These are phyloP conservation scores for Russula dissimulans DNA, from an alignment of 768 basidiomycete species.

Conservation along the genomic window DNA sequence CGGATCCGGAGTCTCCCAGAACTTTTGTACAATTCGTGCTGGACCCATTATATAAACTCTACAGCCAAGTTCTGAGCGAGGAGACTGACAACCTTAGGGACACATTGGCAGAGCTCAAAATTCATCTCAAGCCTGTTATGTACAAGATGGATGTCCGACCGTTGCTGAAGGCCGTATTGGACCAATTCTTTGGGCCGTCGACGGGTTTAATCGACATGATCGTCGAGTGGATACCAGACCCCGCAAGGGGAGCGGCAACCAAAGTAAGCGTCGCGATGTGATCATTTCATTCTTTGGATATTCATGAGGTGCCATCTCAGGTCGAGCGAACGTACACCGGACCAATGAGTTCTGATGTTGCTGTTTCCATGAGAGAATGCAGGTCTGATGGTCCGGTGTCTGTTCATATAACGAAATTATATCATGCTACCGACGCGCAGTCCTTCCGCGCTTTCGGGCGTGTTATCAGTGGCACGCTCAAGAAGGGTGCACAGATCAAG, in stretches of 20 bases:
- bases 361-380: constrained; percentile 71
- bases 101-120: constrained; percentile 70
- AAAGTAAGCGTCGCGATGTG: constrained; percentile 39
- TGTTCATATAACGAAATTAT: constrained; percentile 89
- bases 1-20: constrained; percentile 69
- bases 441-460: constrained; percentile 95
- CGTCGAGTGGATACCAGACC: constrained; percentile 83
- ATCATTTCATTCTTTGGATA: background rate
- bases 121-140: constrained; percentile 83
- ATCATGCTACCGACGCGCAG: constrained; percentile 93
- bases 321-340: constrained; percentile 83
- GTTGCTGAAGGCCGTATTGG: constrained; percentile 82
- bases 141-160: constrained; percentile 99
- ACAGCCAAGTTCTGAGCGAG: constrained; percentile 89
- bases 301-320: constrained; percentile 29
- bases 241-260: constrained; percentile 42
- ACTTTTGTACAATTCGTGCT: constrained; percentile 95
- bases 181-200: constrained; percentile 91
- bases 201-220: constrained; percentile 91
- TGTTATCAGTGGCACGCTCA: constrained; percentile 84
- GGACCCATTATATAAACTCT: constrained; percentile 94
- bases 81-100: constrained; percentile 80
- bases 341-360: constrained; percentile 73
- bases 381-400: constrained; percentile 81
- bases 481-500: constrained; percentile 77